These are phyloP conservation scores for Mycena albidolilacea DNA, from an alignment of 768 basidiomycete genomes.

Conservation along the genomic window DNA sequence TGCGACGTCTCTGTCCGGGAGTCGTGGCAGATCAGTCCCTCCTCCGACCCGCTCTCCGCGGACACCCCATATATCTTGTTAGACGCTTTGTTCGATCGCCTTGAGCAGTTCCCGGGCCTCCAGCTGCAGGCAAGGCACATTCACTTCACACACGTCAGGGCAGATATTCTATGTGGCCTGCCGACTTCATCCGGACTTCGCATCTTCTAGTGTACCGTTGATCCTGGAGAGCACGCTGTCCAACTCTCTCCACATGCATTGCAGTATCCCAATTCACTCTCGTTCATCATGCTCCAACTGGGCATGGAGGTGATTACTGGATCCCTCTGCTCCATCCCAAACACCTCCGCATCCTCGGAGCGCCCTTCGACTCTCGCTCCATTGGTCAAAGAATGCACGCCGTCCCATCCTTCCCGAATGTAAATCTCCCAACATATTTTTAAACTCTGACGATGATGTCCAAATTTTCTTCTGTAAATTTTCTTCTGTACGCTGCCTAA, in stretches of 20 bases:
- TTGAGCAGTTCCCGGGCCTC: neutral
- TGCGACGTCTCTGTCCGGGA: too few relatives aligned
- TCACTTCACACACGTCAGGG: constrained; percentile 17
- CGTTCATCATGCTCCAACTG: too few relatives aligned
- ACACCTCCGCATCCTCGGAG: neutral
- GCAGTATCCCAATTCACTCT: constrained; percentile 1
- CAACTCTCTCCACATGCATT: neutral
- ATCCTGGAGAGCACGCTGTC: constrained; percentile 4
- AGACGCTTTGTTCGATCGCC: neutral
- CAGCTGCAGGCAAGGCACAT: neutral
- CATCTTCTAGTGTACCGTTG: neutral
- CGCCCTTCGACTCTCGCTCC: neutral
- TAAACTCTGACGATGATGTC: neutral
- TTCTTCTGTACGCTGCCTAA: neutral
- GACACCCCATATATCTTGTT: constrained; percentile 12
- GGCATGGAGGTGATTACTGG: neutral
- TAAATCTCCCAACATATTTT: neutral
- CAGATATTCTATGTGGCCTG: constrained; percentile 9
- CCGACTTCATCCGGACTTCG: neutral
- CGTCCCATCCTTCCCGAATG: neutral
- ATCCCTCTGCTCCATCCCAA: neutral
- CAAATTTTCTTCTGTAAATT: neutral
- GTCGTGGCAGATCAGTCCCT: too few relatives aligned
- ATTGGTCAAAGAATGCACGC: neutral
- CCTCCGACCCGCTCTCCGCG: neutral